Base-by-base conservation (phyloP, 2,329 filamentous ascomycete genomes). In the Cyphellophora europaea region DNA sequence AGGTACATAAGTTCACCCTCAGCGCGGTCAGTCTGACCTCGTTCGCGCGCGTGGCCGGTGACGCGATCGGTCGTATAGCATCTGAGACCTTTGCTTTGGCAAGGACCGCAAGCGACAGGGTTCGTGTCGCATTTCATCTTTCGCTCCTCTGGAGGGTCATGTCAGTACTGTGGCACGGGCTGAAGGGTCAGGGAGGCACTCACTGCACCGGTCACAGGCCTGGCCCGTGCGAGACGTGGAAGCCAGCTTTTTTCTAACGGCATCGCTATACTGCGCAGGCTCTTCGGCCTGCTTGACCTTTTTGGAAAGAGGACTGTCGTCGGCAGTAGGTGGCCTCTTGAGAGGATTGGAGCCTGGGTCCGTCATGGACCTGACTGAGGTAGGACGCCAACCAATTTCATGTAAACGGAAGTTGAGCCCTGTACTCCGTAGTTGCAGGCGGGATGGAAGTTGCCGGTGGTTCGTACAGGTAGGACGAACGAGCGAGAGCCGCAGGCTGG, bases 61-160 rank as follows among this genome's bases (percentile, higher is more conserved):
- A 91, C 85, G 49, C 86, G 78, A 57, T 93, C 86, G 38, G 86
- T 93, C 35, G 87, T 87, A 60, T 75, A 79, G 62, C 86, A 93
- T 52, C 83, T 74, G 49, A 82, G 75, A 44, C 76, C 77, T 54
- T 83, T 82, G 57, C 81, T 77, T 49, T 75, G 65, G 63, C 86
- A 93, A 50, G 84, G 81, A 42, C 82, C 84, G 62, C 86, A 93
- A 43, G 84, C 86, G 47, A 83, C 79, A 19, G 81, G 76, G 27
- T 82, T 68, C 35, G 78, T 80, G 63, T 93, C 86, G 67, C 86
- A 93, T 53, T 83, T 77, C 50, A 93, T 93, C 62, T 93, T 93
- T 48, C 86, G 77, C 38, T 86, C 69, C 81, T 85, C 51, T 39
- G 41, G 17, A 18, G 37, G 5, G 27, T n/a, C 8, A 28, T 15